phyloP scores from a whole-genome alignment of 2,329 filamentous ascomycete genomes.

The Cryphonectria naterciae region DNA sequence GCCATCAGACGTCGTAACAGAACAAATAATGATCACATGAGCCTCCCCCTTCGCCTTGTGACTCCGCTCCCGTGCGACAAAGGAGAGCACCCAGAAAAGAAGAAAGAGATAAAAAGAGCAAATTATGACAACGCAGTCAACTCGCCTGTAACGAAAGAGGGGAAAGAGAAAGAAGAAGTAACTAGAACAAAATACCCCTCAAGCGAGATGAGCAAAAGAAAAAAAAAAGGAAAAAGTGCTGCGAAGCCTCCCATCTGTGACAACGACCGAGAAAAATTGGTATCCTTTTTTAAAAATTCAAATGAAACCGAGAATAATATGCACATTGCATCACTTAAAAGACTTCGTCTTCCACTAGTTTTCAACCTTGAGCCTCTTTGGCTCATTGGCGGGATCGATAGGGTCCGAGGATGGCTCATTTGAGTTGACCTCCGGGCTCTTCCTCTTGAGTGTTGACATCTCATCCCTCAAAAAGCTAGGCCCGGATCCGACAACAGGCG shows the following conservation, averaged over 20 bases:
- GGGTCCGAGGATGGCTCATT: constrained; percentile 46
- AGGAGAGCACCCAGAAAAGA: neutral
- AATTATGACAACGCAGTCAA: neutral
- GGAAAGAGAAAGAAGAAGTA: neutral
- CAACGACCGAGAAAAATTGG: constrained; percentile 20
- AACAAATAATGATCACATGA: neutral
- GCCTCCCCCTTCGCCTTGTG: neutral
- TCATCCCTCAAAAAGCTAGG: constrained; percentile 68
- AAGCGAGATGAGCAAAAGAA: neutral
- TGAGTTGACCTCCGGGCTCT: constrained; percentile 57
- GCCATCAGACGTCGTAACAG: constrained; percentile 10
- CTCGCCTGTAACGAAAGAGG: neutral
- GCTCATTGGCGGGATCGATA: constrained; percentile 48
- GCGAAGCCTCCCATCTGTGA: constrained; percentile 27
- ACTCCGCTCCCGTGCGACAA: constrained; percentile 10
- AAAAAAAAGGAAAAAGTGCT: constrained; percentile 13
- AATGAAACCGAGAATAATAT: constrained; percentile 15
- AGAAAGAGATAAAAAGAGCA: neutral
- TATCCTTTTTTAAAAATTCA: constrained; percentile 19
- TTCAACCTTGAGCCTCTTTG: constrained; percentile 59
- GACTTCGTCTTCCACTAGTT: constrained; percentile 34
- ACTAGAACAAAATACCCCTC: constrained; percentile 1
- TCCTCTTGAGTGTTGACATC: constrained; percentile 51
- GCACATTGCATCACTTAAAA: neutral
- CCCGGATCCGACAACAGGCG: constrained; percentile 68